Conservation (phyloP, 805 yeast genomes). For the Brettanomyces sp. region DNA sequence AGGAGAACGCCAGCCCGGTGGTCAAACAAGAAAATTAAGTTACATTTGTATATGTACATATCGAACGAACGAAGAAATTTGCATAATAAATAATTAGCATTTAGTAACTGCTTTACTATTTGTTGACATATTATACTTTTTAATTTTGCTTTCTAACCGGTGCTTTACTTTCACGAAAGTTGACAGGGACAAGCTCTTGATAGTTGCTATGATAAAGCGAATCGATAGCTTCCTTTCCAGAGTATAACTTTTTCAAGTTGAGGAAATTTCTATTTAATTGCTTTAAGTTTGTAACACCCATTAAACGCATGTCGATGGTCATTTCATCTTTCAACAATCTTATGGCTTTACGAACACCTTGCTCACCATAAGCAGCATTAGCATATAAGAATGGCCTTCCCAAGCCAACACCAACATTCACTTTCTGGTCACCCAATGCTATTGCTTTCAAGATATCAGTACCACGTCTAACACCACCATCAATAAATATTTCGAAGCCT, state of each 20-base stretch:
- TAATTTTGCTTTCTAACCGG: slow-evolving; percentile 13
- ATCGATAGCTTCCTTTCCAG: slow-evolving; percentile 25
- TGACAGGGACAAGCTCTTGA: slow-evolving; percentile 20
- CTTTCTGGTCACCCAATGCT: slow-evolving; percentile 63
- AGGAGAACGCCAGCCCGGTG: too few species aligned
- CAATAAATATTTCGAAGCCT: slow-evolving; percentile 49
- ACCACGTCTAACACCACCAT: slow-evolving; percentile 65
- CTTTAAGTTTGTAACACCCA: slow-evolving; percentile 58
- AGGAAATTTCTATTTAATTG: slow-evolving; percentile 54
- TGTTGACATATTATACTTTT: too few species aligned
- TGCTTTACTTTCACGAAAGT: slow-evolving; percentile 10
- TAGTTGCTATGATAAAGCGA: slow-evolving; percentile 21
- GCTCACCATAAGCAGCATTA: slow-evolving; percentile 53
- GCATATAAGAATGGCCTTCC: slow-evolving; percentile 64
- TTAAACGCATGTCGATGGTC: slow-evolving; percentile 66
- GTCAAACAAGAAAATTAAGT: too few species aligned
- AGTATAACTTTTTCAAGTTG: slow-evolving; percentile 34
- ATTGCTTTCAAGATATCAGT: slow-evolving; percentile 58
- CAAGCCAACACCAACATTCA: slow-evolving; percentile 61
- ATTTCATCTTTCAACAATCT: slow-evolving; percentile 62
- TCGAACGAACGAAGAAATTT: neutral
- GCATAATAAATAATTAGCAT: too few species aligned
- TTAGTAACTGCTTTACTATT: too few species aligned
- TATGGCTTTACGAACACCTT: slow-evolving; percentile 52
- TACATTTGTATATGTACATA: neutral